phyloP scores from a whole-genome alignment of 495 filamentous ascomycete genomes.

The Penicillium robsamsonii region DNA sequence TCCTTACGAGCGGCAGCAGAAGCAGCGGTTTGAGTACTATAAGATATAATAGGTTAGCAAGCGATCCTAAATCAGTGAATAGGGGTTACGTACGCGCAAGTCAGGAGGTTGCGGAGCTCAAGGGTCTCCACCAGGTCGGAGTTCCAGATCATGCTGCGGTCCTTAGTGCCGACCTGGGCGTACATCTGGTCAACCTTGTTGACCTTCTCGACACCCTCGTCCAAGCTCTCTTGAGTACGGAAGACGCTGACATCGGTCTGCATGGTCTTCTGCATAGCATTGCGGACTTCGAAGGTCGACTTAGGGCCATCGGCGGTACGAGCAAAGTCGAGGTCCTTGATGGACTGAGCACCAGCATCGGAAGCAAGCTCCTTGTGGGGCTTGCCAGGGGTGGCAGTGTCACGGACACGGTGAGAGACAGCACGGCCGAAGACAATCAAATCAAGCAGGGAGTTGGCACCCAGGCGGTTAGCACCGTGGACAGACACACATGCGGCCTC shows the following conservation, averaged over 20 bases:
- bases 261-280: slow-evolving; percentile 97
- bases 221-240: slow-evolving; percentile 86
- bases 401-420: slow-evolving; percentile 91
- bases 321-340: slow-evolving; percentile 80
- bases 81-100: slow-evolving; percentile 73
- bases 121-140: slow-evolving; percentile 93
- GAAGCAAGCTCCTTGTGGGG: slow-evolving; percentile 71
- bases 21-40: slow-evolving; percentile 77
- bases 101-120: slow-evolving; percentile 88
- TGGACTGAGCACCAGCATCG: slow-evolving; percentile 82
- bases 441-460: slow-evolving; percentile 96
- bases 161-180: slow-evolving; percentile 83
- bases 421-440: slow-evolving; percentile 96
- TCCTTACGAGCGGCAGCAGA: slow-evolving; percentile 88
- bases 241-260: slow-evolving; percentile 96
- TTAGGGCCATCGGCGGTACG: slow-evolving; percentile 81
- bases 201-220: slow-evolving; percentile 82
- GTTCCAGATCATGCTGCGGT: slow-evolving; percentile 99
- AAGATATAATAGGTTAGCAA: slow-evolving; percentile 12
- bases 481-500: slow-evolving; percentile 97
- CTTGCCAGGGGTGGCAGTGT: slow-evolving; percentile 77
- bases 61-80: background rate
- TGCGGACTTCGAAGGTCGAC: slow-evolving; percentile 79
- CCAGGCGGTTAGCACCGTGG: slow-evolving; percentile 95
- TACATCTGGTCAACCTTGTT: slow-evolving; percentile 77